Conservation (phyloP, 768 basidiomycete genomes). For the Cyclocybe aegerita region DNA sequence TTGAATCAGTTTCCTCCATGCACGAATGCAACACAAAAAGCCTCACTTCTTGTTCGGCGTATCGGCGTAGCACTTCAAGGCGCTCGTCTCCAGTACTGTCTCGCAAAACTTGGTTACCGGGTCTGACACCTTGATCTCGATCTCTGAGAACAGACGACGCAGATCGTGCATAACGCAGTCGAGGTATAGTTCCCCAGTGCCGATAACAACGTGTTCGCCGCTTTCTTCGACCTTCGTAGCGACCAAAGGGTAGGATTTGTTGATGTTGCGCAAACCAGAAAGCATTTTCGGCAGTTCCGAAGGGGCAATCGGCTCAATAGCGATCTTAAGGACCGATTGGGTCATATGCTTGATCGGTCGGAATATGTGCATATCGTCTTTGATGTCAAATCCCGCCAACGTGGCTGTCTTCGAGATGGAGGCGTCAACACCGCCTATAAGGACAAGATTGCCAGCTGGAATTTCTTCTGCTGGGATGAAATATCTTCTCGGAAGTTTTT, state of each 20-base stretch:
- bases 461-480: conserved; percentile 87
- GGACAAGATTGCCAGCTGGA: conserved; percentile 88
- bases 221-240: conserved; percentile 97
- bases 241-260: conserved; percentile 95
- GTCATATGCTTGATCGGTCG: conserved; percentile 96
- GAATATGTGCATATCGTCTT: conserved; percentile 94
- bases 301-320: conserved; percentile 96
- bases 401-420: conserved; percentile 97
- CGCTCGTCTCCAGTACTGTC: conserved; percentile 96
- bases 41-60: conserved; percentile 98
- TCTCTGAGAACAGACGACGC: conserved; percentile 89
- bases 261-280: conserved; percentile 92
- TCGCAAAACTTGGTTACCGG: conserved; percentile 98
- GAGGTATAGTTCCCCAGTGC: conserved; percentile 95
- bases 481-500: conserved; percentile 57
- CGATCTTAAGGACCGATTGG: conserved; percentile 94
- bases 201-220: conserved; percentile 95
- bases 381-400: conserved; percentile 64
- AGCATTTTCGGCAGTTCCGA: conserved; percentile 99
- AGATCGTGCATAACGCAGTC: conserved; percentile 98
- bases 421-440: conserved; percentile 90
- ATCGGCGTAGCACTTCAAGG: conserved; percentile 97
- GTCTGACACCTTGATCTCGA: conserved; percentile 99
- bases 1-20: conserved; percentile 8
- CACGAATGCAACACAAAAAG: not conserved